These are phyloP conservation scores for Cyberlindnera maritima DNA, from an alignment of 805 yeast species.

Conservation along the genomic window DNA sequence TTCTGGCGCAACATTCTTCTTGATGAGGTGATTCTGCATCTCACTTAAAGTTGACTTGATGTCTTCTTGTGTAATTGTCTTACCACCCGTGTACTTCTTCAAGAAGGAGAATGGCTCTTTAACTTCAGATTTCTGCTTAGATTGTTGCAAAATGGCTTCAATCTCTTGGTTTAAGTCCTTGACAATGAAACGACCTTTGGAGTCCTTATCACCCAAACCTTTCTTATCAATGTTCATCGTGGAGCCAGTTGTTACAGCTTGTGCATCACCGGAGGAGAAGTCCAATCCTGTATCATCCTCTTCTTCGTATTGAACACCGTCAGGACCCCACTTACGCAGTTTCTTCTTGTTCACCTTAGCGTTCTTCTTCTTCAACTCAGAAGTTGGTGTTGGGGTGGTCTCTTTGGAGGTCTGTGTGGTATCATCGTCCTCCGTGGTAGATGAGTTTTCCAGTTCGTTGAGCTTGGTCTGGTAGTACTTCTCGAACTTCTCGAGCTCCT, in stretches of 20 bases:
- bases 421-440: slow-evolving; percentile 14
- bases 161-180: slow-evolving; percentile 58
- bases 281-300: slow-evolving; percentile 45
- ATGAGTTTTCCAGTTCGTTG: slow-evolving; percentile 17
- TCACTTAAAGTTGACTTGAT: slow-evolving; percentile 61
- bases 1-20: slow-evolving; percentile 88
- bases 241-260: not conserved
- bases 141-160: slow-evolving; percentile 35
- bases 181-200: slow-evolving; percentile 61
- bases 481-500: slow-evolving; percentile 37
- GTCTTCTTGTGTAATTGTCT: slow-evolving; percentile 60
- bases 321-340: slow-evolving; percentile 64
- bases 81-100: slow-evolving; percentile 64
- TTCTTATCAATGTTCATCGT: slow-evolving; percentile 28
- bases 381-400: not conserved
- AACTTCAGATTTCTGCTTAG: slow-evolving; percentile 25
- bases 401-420: not conserved
- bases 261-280: slow-evolving; percentile 41
- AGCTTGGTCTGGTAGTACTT: slow-evolving; percentile 37
- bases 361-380: slow-evolving; percentile 4
- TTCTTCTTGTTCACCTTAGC: slow-evolving; percentile 34
- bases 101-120: slow-evolving; percentile 55
- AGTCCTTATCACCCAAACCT: slow-evolving; percentile 38
- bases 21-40: slow-evolving; percentile 71
- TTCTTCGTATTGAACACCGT: slow-evolving; percentile 49